Conservation (phyloP, 208 protist species). For the Acanthamoeba lenticulata region DNA sequence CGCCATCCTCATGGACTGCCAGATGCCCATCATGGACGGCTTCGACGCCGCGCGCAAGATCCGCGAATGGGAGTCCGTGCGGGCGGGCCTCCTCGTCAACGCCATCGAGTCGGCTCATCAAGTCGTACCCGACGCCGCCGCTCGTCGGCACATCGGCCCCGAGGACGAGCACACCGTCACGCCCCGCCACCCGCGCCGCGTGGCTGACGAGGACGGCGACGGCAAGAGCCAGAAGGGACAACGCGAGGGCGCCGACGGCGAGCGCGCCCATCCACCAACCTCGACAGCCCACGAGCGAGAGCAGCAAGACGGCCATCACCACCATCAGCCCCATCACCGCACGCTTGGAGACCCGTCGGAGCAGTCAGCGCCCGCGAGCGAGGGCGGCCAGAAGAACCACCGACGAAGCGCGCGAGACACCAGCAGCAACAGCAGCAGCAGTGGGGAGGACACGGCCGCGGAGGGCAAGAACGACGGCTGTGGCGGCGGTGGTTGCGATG, state of each 20-base stretch:
- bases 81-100: neutral
- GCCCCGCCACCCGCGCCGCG: neutral
- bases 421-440: neutral
- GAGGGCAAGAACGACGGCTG: neutral
- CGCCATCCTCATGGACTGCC: slow-evolving; percentile 26
- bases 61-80: neutral
- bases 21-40: slow-evolving; percentile 13
- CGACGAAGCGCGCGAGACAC: neutral
- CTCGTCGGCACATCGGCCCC: too few species aligned
- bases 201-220: neutral
- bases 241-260: too few species aligned
- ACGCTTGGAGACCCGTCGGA: too few species aligned
- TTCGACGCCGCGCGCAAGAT: neutral
- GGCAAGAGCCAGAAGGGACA: too few species aligned
- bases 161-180: neutral
- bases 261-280: too few species aligned
- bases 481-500: too few species aligned
- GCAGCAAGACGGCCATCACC: neutral
- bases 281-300: neutral
- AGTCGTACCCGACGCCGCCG: too few species aligned
- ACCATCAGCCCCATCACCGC: too few species aligned
- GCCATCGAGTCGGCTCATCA: too few species aligned
- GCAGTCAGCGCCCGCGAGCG: neutral
- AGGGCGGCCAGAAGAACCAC: neutral
- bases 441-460: neutral